Percentiles rank a stretch among this genome's conserved stretches.
Evolutionary conservation across 768 basidiomycete genomes (phyloP).

Genomic region (Suillus ampliporus): DNA sequence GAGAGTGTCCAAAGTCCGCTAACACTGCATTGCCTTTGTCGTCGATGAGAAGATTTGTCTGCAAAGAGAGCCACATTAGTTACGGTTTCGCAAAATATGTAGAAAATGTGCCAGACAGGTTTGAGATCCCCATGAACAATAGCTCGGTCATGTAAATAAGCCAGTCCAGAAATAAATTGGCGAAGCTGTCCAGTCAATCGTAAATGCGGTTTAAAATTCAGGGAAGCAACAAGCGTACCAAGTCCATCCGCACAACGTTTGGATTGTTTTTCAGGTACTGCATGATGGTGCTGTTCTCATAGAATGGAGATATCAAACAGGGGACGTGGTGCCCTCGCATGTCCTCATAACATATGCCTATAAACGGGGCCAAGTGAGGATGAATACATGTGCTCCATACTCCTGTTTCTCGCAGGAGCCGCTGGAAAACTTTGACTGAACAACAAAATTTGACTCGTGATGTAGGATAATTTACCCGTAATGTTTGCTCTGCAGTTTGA

Average conservation of each 20-base stretch:
- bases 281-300: constrained; percentile 59
- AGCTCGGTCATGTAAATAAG: constrained; percentile 60
- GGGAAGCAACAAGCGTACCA: constrained; percentile 43
- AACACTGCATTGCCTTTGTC: constrained; percentile 2
- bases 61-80: neutral
- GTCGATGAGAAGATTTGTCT: constrained; percentile 8
- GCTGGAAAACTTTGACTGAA: constrained; percentile 16
- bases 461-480: neutral
- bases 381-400: constrained; percentile 31
- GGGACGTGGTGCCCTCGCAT: constrained; percentile 23
- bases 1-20: constrained; percentile 42
- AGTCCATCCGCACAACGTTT: constrained; percentile 46
- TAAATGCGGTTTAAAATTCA: neutral
- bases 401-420: constrained; percentile 33
- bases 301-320: constrained; percentile 65
- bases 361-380: constrained; percentile 31
- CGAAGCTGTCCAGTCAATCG: constrained; percentile 41
- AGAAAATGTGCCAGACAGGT: constrained; percentile 47
- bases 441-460: neutral
- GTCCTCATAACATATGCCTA: constrained; percentile 28
- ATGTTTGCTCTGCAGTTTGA: constrained; percentile 1
- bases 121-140: constrained; percentile 69
- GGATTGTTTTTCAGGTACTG: constrained; percentile 51
- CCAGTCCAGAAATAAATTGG: constrained; percentile 62
- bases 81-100: neutral